Conservation (phyloP, 768 basidiomycete species). For the Tricholoma flavovirens region DNA sequence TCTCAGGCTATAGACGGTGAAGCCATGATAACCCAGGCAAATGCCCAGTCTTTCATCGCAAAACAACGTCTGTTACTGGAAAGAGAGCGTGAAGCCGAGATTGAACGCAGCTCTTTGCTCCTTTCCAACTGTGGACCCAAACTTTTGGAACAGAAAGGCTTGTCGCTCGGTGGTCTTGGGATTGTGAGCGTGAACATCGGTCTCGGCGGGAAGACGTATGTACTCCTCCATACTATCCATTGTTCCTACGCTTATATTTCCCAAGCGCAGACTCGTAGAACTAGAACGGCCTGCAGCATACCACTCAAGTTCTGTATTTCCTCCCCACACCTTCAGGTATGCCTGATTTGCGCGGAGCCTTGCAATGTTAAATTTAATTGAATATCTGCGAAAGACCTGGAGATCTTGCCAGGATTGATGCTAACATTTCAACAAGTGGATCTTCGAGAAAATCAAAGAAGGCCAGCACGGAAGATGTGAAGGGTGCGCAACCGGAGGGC, state of each 20-base stretch:
- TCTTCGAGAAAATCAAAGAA: conserved; percentile 43
- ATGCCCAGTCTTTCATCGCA: conserved; percentile 43
- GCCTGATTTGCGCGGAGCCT: background rate
- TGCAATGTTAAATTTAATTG: background rate
- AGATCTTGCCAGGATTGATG: conserved; percentile 83
- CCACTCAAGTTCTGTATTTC: conserved; percentile 63
- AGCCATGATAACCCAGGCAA: too few species aligned
- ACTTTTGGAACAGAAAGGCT: conserved; percentile 82
- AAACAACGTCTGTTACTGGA: conserved; percentile 63
- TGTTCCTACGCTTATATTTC: conserved; percentile 16
- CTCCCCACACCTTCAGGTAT: conserved; percentile 82
- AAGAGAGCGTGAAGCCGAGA: conserved; percentile 78
- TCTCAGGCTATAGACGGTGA: too few species aligned
- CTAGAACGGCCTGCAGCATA: conserved; percentile 80
- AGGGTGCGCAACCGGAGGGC: conserved; percentile 53
- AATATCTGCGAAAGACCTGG: conserved; percentile 53
- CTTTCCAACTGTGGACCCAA: conserved; percentile 79
- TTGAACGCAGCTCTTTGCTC: conserved; percentile 71
- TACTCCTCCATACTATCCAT: background rate
- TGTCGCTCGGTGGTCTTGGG: conserved; percentile 72
- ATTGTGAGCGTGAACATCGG: conserved; percentile 72
- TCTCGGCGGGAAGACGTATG: conserved; percentile 87
- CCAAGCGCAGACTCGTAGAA: conserved; percentile 70
- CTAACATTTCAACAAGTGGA: conserved; percentile 43
- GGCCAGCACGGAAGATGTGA: conserved; percentile 29